Base-by-base conservation (phyloP, 2,329 filamentous ascomycete genomes). In the Lasiodiplodia sp. region DNA sequence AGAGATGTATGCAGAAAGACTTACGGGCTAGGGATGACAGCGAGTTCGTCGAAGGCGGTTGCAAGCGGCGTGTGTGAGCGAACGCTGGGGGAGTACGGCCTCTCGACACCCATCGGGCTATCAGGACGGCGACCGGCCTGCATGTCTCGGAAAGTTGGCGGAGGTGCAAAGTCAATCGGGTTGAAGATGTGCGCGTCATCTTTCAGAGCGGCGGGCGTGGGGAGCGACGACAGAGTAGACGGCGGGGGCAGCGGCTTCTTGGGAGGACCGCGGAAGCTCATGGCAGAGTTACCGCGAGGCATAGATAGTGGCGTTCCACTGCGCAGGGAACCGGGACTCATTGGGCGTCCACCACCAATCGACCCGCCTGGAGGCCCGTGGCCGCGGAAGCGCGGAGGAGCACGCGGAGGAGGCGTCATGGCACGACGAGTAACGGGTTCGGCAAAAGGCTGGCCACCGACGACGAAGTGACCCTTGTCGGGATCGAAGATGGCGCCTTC, bases 381-480 rank as follows among this genome's bases (percentile, higher is more conserved):
- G 74, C 71, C 75, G 82, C 70, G 76, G 76, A 80, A 87, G 68
- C 87, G 84, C 16, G 88, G 87, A 63, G 88, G 87, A 69, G 87
- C 88, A 67, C 87, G 86, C 72, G 95, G 94, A 21, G 95, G 95
- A 65, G 95, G 95, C 23, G 95, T 98, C 95, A 98, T 97, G 65
- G 95, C 95, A 75, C 95, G 92, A 74, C 95, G 92, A 71, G 89
- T 90, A 18, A 97, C 87, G 12, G 93, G 93, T 79, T 97, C 89
- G 12, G 94, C 92, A 73, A 92, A 97, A 2, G 94, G 88, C 68
- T 82, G 81, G 52, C 77, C 77, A 12, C 80, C 78, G 25, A 83
- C 80, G 68, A 94, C 88, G 74, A 94, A 95, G 23, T 81, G 79
- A 68, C 90, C 86, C 40, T 85, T 87, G 12, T 88, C 86, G 10